phyloP scores from a whole-genome alignment of 768 basidiomycete species.

The Tephrocybe rancida region DNA sequence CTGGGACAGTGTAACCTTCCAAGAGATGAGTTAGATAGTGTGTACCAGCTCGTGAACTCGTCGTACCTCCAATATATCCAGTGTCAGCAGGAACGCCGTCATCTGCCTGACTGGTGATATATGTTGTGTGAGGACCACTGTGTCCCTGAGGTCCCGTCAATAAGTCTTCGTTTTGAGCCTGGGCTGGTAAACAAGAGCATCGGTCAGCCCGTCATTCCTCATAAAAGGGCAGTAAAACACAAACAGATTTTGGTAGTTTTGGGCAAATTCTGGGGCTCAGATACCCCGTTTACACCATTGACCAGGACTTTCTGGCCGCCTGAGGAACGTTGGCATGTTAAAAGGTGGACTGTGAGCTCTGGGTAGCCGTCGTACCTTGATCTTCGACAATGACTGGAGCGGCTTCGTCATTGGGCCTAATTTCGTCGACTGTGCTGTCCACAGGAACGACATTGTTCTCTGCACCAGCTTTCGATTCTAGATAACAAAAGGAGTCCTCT shows the following conservation, averaged over 20 bases:
- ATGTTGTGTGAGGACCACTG: not conserved
- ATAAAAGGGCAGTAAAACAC: too few relatives aligned
- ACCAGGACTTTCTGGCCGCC: too few relatives aligned
- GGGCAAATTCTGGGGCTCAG: not conserved
- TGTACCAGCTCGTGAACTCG: not conserved
- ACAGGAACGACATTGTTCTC: not conserved
- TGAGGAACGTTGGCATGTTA: too few relatives aligned
- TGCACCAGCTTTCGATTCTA: slow-evolving; percentile 3
- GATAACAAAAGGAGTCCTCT: not conserved
- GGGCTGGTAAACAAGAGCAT: not conserved
- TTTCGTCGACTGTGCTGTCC: not conserved
- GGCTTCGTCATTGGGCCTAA: not conserved
- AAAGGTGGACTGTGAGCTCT: too few relatives aligned
- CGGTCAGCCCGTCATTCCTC: too few relatives aligned
- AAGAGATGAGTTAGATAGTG: not conserved
- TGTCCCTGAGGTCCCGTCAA: not conserved
- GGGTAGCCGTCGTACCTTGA: too few relatives aligned
- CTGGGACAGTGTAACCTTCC: not conserved
- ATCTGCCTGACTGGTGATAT: not conserved
- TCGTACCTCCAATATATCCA: not conserved
- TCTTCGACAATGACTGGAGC: not conserved
- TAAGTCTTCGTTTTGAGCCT: too few relatives aligned
- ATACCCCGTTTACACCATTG: not conserved
- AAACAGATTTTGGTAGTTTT: not conserved
- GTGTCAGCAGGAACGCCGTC: not conserved